Evolutionary conservation across 257 asterid genomes (phyloP).

Genomic region (Capsicum rhomboideum): DNA sequence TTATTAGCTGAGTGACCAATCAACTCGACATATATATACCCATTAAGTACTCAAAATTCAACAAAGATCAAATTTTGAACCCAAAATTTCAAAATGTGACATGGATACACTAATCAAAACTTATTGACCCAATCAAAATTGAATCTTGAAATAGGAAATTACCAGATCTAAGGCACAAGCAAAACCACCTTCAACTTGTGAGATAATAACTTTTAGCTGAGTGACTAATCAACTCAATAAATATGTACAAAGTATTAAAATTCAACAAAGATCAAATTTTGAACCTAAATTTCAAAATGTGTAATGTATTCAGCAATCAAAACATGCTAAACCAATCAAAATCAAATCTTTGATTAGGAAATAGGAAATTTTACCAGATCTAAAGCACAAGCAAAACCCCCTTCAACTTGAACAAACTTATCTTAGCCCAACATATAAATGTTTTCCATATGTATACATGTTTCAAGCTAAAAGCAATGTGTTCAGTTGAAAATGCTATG

Average conservation of each 20-base stretch:
- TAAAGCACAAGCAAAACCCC: constrained; percentile 93
- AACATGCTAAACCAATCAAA: background rate
- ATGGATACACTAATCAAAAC: background rate
- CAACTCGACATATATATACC: too few relatives aligned
- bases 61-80: too few relatives aligned
- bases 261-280: background rate
- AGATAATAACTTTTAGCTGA: too few relatives aligned
- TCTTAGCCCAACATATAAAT: too few relatives aligned
- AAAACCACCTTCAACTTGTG: too few relatives aligned
- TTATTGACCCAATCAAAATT: too few relatives aligned
- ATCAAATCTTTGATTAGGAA: background rate
- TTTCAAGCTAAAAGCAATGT: background rate
- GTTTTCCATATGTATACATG: too few relatives aligned
- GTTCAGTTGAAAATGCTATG: background rate
- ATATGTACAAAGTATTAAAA: background rate
- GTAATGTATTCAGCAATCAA: background rate
- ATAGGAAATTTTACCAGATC: constrained; percentile 48
- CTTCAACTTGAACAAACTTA: constrained; percentile 12
- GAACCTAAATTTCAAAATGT: background rate
- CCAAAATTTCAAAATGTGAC: background rate
- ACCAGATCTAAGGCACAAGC: too few relatives aligned
- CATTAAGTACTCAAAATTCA: too few relatives aligned
- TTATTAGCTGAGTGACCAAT: too few relatives aligned
- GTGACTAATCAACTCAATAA: background rate
- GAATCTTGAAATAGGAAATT: too few relatives aligned